Percentiles rank a stretch among this genome's conserved stretches.
Conservation (phyloP, 2,329 filamentous ascomycete genomes). For the Verticillium dahliae region DNA sequence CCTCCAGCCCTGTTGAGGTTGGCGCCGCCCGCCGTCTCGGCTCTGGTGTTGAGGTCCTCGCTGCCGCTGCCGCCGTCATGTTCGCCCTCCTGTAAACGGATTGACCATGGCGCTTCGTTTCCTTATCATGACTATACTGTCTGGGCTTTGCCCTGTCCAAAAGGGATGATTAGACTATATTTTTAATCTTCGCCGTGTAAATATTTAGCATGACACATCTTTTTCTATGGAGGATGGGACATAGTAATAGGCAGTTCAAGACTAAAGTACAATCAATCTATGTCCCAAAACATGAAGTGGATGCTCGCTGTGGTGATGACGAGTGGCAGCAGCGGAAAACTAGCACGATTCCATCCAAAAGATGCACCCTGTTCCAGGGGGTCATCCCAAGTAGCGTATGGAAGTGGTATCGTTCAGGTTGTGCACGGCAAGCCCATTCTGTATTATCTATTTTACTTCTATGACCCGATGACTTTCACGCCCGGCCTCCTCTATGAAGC, state of each 20-base stretch:
- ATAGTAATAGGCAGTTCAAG: not conserved
- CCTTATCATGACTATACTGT: not conserved
- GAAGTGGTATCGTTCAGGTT: too few relatives aligned
- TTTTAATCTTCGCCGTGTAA: constrained; percentile 2
- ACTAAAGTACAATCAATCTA: not conserved
- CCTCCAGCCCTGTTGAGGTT: not conserved
- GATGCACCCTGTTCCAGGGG: too few relatives aligned
- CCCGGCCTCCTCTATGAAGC: not conserved
- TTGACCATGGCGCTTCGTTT: not conserved
- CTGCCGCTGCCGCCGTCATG: constrained; percentile 1
- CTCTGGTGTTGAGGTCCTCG: constrained; percentile 2
- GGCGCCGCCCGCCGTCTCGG: constrained; percentile 1
- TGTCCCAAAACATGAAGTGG: not conserved
- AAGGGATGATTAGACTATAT: not conserved
- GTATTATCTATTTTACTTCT: too few relatives aligned
- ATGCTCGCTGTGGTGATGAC: not conserved
- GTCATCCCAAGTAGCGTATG: too few relatives aligned
- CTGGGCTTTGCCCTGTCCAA: not conserved
- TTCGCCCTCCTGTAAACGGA: constrained; percentile 1
- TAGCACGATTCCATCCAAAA: too few relatives aligned
- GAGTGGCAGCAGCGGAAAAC: not conserved
- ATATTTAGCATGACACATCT: not conserved
- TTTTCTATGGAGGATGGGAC: not conserved
- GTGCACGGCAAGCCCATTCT: too few relatives aligned
- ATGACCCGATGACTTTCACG: too few relatives aligned